Evolutionary conservation across 257 asterid species (phyloP).

Genomic region (Nicotiana tabacum): DNA sequence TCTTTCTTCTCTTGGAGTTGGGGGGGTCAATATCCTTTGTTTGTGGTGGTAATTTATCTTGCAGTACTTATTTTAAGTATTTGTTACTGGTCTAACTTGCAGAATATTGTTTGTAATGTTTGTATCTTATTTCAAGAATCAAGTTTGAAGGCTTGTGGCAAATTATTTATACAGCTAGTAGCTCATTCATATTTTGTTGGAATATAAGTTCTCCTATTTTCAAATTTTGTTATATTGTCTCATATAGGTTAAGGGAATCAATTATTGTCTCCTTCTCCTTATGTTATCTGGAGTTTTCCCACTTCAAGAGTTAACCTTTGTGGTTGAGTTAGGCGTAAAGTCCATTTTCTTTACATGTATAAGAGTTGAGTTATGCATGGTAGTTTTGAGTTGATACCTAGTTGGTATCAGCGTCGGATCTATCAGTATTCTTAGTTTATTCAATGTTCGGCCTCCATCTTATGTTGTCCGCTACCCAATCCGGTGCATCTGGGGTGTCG

Average conservation of each 20-base stretch:
- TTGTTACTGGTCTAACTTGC: constrained; percentile 3
- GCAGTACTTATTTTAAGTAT: background rate
- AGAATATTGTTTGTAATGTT: constrained; percentile 4
- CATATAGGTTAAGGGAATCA: background rate
- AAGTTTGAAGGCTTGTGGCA: constrained; percentile 4
- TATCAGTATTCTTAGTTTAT: no score
- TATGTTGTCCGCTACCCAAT: background rate
- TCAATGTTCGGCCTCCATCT: background rate
- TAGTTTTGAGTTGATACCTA: background rate
- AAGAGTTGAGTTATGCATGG: background rate
- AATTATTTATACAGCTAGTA: constrained; percentile 4
- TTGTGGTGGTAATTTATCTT: background rate
- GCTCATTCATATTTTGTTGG: background rate
- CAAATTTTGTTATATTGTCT: background rate
- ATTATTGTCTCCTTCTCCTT: background rate
- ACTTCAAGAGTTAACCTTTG: background rate
- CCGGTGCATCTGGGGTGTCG: background rate
- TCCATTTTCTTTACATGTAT: background rate
- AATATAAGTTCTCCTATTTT: background rate
- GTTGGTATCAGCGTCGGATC: background rate
- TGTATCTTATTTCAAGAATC: background rate
- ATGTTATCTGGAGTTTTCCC: no score
- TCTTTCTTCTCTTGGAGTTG: background rate
- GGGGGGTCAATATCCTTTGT: background rate
- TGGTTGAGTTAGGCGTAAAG: background rate